These are phyloP conservation scores for Wickerhamia fluorescens DNA, from an alignment of 805 yeast genomes.

Conservation along the genomic window DNA sequence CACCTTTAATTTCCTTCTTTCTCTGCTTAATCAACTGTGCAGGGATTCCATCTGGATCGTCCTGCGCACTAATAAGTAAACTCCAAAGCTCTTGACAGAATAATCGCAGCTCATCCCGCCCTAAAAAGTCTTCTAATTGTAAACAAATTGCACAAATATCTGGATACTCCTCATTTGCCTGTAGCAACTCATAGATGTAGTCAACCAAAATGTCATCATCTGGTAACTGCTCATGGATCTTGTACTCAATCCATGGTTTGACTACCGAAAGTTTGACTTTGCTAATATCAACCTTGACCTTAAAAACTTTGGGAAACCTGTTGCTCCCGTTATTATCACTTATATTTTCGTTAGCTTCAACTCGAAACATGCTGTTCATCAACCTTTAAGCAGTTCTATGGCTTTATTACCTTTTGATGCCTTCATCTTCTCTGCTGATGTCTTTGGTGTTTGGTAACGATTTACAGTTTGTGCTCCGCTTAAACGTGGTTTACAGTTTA, in stretches of 20 bases:
- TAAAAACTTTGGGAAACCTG: slow-evolving; percentile 30
- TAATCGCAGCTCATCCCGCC: slow-evolving; percentile 28
- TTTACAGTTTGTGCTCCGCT: no score
- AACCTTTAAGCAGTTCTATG: no score
- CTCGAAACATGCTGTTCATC: no score
- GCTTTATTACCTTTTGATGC: no score
- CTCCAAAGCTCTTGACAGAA: slow-evolving; percentile 42
- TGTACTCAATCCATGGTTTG: slow-evolving; percentile 31
- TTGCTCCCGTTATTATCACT: no score
- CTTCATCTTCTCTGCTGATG: no score
- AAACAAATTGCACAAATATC: slow-evolving; percentile 33
- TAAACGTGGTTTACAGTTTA: no score
- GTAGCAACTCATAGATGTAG: slow-evolving; percentile 37
- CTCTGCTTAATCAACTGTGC: slow-evolving; percentile 17
- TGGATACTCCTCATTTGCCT: slow-evolving; percentile 22
- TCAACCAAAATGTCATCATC: slow-evolving; percentile 47
- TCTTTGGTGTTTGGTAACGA: no score
- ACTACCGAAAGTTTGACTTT: slow-evolving; percentile 36
- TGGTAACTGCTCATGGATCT: slow-evolving; percentile 31
- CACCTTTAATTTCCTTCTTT: no score
- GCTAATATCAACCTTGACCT: slow-evolving; percentile 24
- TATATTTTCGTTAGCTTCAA: no score
- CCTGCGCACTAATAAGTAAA: slow-evolving; percentile 37
- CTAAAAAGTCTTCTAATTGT: slow-evolving; percentile 42
- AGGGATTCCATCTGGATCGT: slow-evolving; percentile 42